Evolutionary conservation across 2,329 filamentous ascomycete genomes (phyloP), one percentile per base, ranked within the genome.

Genomic region (Fusarium compactum): DNA sequence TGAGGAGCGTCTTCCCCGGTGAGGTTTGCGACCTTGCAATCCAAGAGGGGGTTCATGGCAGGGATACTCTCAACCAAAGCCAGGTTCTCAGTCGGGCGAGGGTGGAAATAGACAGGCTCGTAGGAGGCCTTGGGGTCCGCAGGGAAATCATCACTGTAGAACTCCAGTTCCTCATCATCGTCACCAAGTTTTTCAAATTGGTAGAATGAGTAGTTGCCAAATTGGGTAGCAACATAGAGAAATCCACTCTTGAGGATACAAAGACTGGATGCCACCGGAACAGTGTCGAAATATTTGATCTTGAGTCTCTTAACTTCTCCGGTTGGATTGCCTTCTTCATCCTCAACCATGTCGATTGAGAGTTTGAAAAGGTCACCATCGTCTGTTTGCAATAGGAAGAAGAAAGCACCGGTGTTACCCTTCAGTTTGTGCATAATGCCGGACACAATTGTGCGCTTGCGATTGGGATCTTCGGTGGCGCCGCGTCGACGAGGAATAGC

Each of bases 351-450:
- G 70, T 98, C 94, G 65, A 99, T 90, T 1, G 92, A 98, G 52
- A 98, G 88, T 79, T 98, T 98, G 86, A 99, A 98, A 9, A 99
- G 85, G 79, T 99, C 97, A n/a, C 96, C 96, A 78, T 99, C 97
- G 62, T 99, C 96, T 1, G 93, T 94, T 79, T 99, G 96, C 1
- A 99, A 83, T 5, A 99, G 87, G 79, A 98, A 97, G 84, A 99
- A 99, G 83, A 99, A 99, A 3, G 95, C 94, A 29, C 94, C 94
- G 8, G 85, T 86, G 63, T 86, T 90, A 65, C 89, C 89, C 76
- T 96, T 95, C 78, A 98, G 91, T 80, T 97, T 97, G 82, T 99
- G 96, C 90, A 98, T 95, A n/a, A 97, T 94, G 52, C 96, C 96
- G 5, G 93, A 89, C 3, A 95, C 90, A 63, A 99, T 96, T 32